phyloP scores from a whole-genome alignment of 352 stramenopile species.

The Globisporangium okanoganense region DNA sequence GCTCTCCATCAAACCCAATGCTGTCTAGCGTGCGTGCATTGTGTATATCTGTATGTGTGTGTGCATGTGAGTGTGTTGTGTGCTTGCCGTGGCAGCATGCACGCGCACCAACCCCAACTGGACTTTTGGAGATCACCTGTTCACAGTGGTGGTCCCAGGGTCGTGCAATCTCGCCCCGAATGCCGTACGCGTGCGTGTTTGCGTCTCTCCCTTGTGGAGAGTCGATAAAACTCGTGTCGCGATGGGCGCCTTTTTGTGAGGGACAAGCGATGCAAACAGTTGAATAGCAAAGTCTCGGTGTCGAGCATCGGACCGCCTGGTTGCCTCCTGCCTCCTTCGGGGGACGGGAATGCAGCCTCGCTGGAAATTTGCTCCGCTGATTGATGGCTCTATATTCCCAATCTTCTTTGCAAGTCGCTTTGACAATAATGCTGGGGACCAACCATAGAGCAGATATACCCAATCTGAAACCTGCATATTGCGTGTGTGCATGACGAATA shows the following conservation, averaged over 20 bases:
- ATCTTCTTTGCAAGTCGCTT: slow-evolving; percentile 87
- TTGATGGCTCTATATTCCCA: slow-evolving; percentile 92
- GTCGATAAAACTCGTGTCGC: slow-evolving; percentile 4
- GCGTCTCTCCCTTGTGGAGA: slow-evolving; percentile 9
- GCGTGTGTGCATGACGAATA: neutral
- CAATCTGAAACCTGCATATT: slow-evolving; percentile 11
- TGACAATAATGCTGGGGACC: slow-evolving; percentile 87
- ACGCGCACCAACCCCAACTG: slow-evolving; percentile 44
- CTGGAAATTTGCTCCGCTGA: slow-evolving; percentile 83
- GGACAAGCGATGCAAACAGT: slow-evolving; percentile 90
- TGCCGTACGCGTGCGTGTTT: slow-evolving; percentile 17
- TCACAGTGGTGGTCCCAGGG: slow-evolving; percentile 85
- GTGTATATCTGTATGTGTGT: neutral
- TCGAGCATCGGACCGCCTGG: slow-evolving; percentile 80
- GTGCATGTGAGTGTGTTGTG: slow-evolving; percentile 4
- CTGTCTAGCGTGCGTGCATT: neutral
- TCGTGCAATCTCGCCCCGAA: slow-evolving; percentile 80
- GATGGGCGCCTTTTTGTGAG: slow-evolving; percentile 51
- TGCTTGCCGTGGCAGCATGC: slow-evolving; percentile 1
- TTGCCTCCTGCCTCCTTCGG: slow-evolving; percentile 7
- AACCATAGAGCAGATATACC: slow-evolving; percentile 89
- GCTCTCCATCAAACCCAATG: neutral
- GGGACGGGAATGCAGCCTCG: slow-evolving; percentile 14
- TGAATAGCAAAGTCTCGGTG: slow-evolving; percentile 87
- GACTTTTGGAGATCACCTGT: slow-evolving; percentile 79